Evolutionary conservation across 352 stramenopile species (phyloP).

Genomic region (Nothophytophthora sp.): DNA sequence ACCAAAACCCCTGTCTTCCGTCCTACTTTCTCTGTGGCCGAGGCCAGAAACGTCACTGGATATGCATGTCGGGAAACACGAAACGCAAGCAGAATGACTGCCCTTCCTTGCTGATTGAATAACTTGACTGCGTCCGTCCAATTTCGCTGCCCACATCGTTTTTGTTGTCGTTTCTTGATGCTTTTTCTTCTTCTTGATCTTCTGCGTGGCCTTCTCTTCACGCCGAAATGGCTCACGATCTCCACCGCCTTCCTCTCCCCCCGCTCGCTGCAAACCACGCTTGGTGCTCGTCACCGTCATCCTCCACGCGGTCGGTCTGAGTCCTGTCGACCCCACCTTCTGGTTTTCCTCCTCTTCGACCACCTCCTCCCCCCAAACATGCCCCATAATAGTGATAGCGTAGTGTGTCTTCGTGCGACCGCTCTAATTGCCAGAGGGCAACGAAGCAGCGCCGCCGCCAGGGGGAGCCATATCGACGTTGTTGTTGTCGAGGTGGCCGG

Average conservation of each 20-base stretch:
- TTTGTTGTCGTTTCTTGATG: constrained; percentile 24
- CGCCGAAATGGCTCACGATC: background rate
- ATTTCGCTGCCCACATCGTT: constrained; percentile 15
- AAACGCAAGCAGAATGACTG: constrained; percentile 20
- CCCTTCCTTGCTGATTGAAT: constrained; percentile 22
- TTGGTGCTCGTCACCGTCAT: constrained; percentile 6
- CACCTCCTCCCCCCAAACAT: constrained; percentile 29
- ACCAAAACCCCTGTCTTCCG: too few species aligned
- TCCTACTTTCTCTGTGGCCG: constrained; percentile 7
- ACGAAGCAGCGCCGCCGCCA: constrained; percentile 29
- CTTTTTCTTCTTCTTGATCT: constrained; percentile 7
- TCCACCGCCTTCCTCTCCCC: constrained; percentile 4
- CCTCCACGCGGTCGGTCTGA: constrained; percentile 18
- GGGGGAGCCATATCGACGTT: constrained; percentile 44
- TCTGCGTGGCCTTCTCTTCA: constrained; percentile 3
- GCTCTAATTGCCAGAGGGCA: constrained; percentile 42
- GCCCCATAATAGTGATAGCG: constrained; percentile 40
- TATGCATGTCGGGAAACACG: constrained; percentile 28
- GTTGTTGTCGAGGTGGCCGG: constrained; percentile 53
- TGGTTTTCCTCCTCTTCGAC: constrained; percentile 16
- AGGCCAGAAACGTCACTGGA: constrained; percentile 27
- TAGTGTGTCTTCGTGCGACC: constrained; percentile 19
- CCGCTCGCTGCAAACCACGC: constrained; percentile 19
- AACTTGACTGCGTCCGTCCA: constrained; percentile 22
- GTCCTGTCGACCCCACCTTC: constrained; percentile 15